phyloP scores from a whole-genome alignment of 1,139 yeast species.

The Candida tetrigidarum region DNA sequence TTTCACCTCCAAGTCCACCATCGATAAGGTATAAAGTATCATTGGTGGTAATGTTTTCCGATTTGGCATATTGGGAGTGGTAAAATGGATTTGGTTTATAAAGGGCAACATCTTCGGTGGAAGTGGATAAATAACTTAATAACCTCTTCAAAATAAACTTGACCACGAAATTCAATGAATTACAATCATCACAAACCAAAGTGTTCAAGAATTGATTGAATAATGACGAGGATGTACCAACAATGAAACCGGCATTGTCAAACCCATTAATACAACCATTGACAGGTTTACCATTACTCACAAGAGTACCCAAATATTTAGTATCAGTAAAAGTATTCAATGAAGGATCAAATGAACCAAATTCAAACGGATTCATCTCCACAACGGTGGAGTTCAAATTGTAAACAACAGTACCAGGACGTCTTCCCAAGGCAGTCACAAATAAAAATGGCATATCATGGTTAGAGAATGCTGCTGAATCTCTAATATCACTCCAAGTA shows the following conservation, averaged over 20 bases:
- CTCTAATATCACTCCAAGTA: slow-evolving; percentile 38
- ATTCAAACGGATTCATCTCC: slow-evolving; percentile 47
- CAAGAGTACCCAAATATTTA: slow-evolving; percentile 59
- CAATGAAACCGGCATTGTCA: slow-evolving; percentile 79
- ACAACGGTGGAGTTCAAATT: slow-evolving; percentile 42
- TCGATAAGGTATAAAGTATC: slow-evolving; percentile 44
- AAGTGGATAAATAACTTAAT: slow-evolving; percentile 47
- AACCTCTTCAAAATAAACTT: slow-evolving; percentile 49
- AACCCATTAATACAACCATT: slow-evolving; percentile 64
- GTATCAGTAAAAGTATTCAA: slow-evolving; percentile 42
- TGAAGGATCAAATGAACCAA: slow-evolving; percentile 48
- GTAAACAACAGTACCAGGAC: slow-evolving; percentile 37
- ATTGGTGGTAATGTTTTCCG: slow-evolving; percentile 29
- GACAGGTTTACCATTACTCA: slow-evolving; percentile 56
- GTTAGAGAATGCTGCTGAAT: slow-evolving; percentile 29
- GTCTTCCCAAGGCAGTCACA: slow-evolving; percentile 39
- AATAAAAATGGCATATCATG: slow-evolving; percentile 49
- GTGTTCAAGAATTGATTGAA: slow-evolving; percentile 72
- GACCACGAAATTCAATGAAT: slow-evolving; percentile 52
- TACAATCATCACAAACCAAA: slow-evolving; percentile 50
- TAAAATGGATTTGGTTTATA: slow-evolving; percentile 57
- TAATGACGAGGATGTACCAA: slow-evolving; percentile 82
- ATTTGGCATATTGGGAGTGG: slow-evolving; percentile 46
- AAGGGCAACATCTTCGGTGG: slow-evolving; percentile 41
- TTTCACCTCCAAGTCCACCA: slow-evolving; percentile 47